These are phyloP conservation scores for Davidsoniella neocaledoniae DNA, from an alignment of 2,329 filamentous ascomycete genomes.

Conservation along the genomic window DNA sequence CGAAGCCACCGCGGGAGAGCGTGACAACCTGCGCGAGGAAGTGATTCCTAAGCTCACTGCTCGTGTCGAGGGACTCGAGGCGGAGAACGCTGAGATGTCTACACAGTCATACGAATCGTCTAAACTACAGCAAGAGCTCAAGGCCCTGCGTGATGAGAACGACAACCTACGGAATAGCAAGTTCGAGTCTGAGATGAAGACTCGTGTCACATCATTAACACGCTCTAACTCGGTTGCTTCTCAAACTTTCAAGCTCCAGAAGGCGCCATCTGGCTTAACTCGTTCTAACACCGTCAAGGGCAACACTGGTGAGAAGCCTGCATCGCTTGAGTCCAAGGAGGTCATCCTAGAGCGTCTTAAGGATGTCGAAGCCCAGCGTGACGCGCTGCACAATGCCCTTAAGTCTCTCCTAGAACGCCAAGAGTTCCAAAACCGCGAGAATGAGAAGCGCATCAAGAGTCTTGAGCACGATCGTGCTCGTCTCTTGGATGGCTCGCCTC, in stretches of 20 bases:
- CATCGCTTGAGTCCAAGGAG: constrained; percentile 41
- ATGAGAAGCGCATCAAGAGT: constrained; percentile 60
- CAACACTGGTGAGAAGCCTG: constrained; percentile 12
- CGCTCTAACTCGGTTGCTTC: constrained; percentile 20
- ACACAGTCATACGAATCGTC: constrained; percentile 63
- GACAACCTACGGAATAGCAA: constrained; percentile 34
- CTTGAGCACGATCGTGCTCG: constrained; percentile 66
- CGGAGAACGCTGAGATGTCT: constrained; percentile 54
- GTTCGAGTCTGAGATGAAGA: constrained; percentile 11
- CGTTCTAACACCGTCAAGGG: constrained; percentile 43
- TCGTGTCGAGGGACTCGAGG: constrained; percentile 61
- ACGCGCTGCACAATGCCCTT: constrained; percentile 76
- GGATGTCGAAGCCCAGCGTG: constrained; percentile 83
- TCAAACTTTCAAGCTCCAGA: constrained; percentile 18
- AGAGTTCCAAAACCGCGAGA: constrained; percentile 67
- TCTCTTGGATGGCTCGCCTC: constrained; percentile 50
- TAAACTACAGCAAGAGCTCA: constrained; percentile 75
- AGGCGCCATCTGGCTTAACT: constrained; percentile 24
- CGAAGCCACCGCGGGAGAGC: constrained; percentile 66
- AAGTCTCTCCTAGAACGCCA: constrained; percentile 75
- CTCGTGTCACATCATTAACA: constrained; percentile 12
- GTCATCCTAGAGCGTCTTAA: constrained; percentile 65
- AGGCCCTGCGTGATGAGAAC: constrained; percentile 52
- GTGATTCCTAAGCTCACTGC: constrained; percentile 64
- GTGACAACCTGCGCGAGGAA: constrained; percentile 82